Base-by-base conservation (phyloP, 441 rosid genomes). In the Raphanus hybrid region DNA sequence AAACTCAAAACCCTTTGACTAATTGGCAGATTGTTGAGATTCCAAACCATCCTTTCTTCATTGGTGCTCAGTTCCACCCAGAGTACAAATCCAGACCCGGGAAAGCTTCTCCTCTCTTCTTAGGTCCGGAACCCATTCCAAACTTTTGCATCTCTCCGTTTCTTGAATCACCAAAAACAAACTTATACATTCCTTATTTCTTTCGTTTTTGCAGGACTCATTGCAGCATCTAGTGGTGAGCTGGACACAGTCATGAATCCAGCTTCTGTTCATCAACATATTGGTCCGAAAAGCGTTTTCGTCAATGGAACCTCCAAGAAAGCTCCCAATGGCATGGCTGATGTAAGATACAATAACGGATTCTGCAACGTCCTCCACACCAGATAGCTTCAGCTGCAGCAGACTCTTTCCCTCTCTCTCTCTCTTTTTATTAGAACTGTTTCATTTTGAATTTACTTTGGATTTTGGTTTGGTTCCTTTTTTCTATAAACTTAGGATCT, bases 81-180 rank as follows among this genome's bases (percentile, higher is more conserved):
- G 99, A 96, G 80, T 96, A 85, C 41, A 93, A 96, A 81, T 96
- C 97, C 48, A 92, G 97, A 82, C 99, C 99, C 0, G 93, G 93
- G 74, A 92, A 92, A 77, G 94, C 98, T 54, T 92, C 98, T 82
- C 87, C 97, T 58, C 79, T 90, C 29, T 96, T 96, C 83, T 67
- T 83, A 85, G 99, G 99, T 95, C 62, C 7, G 35, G 32, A 63
- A 72, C 37, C 26, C 73, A 29, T 59, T 77, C 29, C 74, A 61
- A 72, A 20, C 65, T 60, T 76, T 66, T 14, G 4, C 14, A 11
- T 35, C 7, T 32, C 7, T 69, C 34, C 3, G 0, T 8, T 14
- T 43, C 35, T 41, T 35, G 39, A 67, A 12, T 37, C 35, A 67
- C n/a, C 14, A 3, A 23, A 7, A 52, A 15, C 59, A 67, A 68